Percentiles rank a stretch among this genome's conserved stretches.
These are phyloP conservation scores for Fraxinus paxiana DNA, from an alignment of 305 asterid species.

Conservation along the genomic window DNA sequence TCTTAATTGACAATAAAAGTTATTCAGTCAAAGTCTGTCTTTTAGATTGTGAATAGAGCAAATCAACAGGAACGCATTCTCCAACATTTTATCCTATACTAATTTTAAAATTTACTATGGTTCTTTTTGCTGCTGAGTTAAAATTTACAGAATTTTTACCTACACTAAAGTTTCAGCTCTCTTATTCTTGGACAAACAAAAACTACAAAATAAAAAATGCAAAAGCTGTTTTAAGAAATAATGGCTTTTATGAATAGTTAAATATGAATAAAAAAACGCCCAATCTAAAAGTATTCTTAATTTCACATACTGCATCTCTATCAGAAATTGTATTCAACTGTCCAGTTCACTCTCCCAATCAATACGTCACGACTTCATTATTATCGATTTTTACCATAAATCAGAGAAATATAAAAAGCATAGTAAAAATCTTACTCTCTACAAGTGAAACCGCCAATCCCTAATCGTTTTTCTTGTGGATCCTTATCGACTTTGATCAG, in stretches of 20 bases:
- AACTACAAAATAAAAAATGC: neutral
- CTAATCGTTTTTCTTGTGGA: neutral
- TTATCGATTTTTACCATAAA: neutral
- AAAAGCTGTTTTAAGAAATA: neutral
- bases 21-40: neutral
- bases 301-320: neutral
- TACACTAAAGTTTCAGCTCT: conserved; percentile 7
- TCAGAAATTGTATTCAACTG: neutral
- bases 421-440: neutral
- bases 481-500: neutral
- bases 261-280: neutral
- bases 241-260: neutral
- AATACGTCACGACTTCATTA: neutral
- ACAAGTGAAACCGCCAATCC: neutral
- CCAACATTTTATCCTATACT: neutral
- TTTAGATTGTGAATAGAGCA: neutral
- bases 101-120: neutral
- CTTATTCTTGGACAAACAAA: neutral
- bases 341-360: neutral
- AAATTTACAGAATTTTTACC: neutral
- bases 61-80: conserved; percentile 3
- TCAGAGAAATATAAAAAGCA: neutral
- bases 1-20: neutral
- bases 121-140: neutral
- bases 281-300: neutral